Evolutionary conservation across 2,329 filamentous ascomycete genomes (phyloP), one percentile per base, ranked within the genome.

Genomic region (Intubia oerlemansii): DNA sequence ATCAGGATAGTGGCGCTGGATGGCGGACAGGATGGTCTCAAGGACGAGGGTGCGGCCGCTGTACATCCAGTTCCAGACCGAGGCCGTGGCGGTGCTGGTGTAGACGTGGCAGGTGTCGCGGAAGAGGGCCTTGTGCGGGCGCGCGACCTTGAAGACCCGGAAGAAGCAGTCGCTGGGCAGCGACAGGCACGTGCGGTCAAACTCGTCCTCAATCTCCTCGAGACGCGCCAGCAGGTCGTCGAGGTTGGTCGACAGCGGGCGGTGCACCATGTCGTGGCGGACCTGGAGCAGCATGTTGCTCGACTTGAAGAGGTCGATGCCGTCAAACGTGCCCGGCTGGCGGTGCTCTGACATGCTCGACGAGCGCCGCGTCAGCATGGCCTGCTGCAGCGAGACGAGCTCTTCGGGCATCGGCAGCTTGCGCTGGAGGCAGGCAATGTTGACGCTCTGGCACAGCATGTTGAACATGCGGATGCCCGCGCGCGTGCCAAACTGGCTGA

Each of bases 381-480:
- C 49, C 15, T 45, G 41, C 27, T 58, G 52, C 24, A 65, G 53
- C 15, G 59, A 47, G 17, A 55, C 44, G 33, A 66, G 46, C 19
- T 50, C 42, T n/a, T 48, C 39, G 4, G 61, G 62, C 47, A 65
- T 53, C 10, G 56, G 51, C 17, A 55, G 42, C 19, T 54, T 52
- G 28, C 51, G 52, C 35, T 62, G 59, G 16, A 63, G 51, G 39
- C 60, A 64, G 37, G 53, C 58, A 34, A 65, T 55, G 33, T 63
- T 46, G 19, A 62, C 50, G 30, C 52, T 56, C 31, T 63, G 53
- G 18, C 51, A 58, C 17, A 65, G 48, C 53, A 64, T 61, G 31
- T 57, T 47, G 38, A 66, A 66, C 56, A 66, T 59, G 31, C 55
- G 49, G 21, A 51, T 46, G 4, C 61, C 59, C 3, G 52, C 52